These are phyloP conservation scores for Breviolum minutum DNA, from an alignment of 73 alveolate genomes.

Conservation along the genomic window DNA sequence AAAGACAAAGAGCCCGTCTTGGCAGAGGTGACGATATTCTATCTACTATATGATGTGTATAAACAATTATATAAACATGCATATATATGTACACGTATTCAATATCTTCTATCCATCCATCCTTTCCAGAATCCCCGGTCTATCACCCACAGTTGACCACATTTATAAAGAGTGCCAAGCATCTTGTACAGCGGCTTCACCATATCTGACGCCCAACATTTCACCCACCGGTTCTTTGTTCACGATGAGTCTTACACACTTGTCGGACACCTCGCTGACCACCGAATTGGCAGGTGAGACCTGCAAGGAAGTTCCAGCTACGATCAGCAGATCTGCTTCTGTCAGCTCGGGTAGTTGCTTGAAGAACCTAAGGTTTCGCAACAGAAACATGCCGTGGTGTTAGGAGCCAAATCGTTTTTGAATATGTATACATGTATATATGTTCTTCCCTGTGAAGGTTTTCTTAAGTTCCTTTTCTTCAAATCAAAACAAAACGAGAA, in stretches of 20 bases:
- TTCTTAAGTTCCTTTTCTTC: too few relatives aligned
- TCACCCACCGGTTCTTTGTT: constrained; percentile 52
- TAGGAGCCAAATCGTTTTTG: neutral
- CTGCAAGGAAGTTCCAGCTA: constrained; percentile 84
- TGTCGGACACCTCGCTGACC: constrained; percentile 1
- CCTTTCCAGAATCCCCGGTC: too few relatives aligned
- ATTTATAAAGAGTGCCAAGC: too few relatives aligned
- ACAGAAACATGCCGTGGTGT: neutral
- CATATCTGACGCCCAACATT: constrained; percentile 34
- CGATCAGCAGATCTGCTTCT: constrained; percentile 42
- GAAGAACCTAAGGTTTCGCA: constrained; percentile 25
- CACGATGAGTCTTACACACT: constrained; percentile 50
- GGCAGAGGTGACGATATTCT: too few relatives aligned
- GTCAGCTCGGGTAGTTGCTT: neutral
- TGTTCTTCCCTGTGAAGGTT: neutral
- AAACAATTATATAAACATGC: too few relatives aligned
- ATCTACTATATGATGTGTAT: too few relatives aligned
- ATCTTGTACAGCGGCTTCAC: constrained; percentile 15
- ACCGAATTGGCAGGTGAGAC: constrained; percentile 72
- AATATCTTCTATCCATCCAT: too few relatives aligned
- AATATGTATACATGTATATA: neutral
- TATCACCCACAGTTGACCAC: too few relatives aligned
- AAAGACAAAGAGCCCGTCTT: too few relatives aligned
- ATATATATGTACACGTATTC: too few relatives aligned
- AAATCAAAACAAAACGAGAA: neutral